A percentile compares a stretch with the other conserved stretches of the same genome.
These are phyloP conservation scores for Tolypocladium tundrense DNA, from an alignment of 2,329 filamentous ascomycete species.

Conservation along the genomic window DNA sequence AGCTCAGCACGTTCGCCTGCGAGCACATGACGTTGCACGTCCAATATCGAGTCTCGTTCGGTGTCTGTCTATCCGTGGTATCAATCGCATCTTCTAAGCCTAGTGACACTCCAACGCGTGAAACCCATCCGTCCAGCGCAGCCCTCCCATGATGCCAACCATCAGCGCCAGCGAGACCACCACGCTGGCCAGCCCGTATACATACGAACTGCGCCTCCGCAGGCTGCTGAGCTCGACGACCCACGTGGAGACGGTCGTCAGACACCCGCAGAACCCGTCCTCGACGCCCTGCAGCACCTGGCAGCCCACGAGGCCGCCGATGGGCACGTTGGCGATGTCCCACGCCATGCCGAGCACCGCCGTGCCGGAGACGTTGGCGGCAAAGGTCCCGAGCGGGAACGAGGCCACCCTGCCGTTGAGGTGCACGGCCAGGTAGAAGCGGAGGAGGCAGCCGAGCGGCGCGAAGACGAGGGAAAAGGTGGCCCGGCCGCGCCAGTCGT, in stretches of 20 bases:
- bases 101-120: conserved; percentile 25
- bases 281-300: conserved; percentile 57
- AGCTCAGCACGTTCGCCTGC: not conserved
- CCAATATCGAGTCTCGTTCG: no score
- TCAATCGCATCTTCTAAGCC: not conserved
- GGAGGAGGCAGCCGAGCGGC: conserved; percentile 63
- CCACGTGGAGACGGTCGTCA: conserved; percentile 60
- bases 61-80: not conserved
- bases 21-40: not conserved
- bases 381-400: conserved; percentile 82
- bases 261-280: conserved; percentile 58
- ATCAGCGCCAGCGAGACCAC: conserved; percentile 45
- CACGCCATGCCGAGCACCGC: conserved; percentile 64
- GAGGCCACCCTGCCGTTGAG: conserved; percentile 57
- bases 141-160: conserved; percentile 63
- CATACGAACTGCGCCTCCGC: conserved; percentile 47
- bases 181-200: conserved; percentile 57
- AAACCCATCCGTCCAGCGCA: conserved; percentile 59
- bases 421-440: conserved; percentile 61
- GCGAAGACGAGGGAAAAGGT: conserved; percentile 75
- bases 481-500: conserved; percentile 65
- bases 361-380: conserved; percentile 70
- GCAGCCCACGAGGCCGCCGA: conserved; percentile 49
- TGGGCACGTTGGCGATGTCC: conserved; percentile 61
- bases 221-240: conserved; percentile 48